These are phyloP conservation scores for Primulina tabacum DNA, from an alignment of 257 asterid genomes.

Conservation along the genomic window DNA sequence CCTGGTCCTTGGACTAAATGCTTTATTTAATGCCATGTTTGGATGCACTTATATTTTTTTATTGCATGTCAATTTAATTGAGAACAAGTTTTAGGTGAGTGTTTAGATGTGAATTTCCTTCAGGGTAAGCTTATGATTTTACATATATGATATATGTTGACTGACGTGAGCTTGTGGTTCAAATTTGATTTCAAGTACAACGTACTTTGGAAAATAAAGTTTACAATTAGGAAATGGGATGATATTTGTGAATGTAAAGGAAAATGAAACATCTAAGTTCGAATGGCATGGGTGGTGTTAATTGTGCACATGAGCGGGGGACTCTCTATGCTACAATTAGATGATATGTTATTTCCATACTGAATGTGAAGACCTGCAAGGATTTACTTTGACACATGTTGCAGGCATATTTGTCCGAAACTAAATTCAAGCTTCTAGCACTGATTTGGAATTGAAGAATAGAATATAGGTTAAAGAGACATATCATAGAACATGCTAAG, in stretches of 20 bases:
- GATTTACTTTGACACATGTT: neutral
- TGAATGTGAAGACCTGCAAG: neutral
- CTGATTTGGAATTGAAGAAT: neutral
- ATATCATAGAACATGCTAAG: neutral
- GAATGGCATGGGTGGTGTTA: neutral
- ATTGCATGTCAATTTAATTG: neutral
- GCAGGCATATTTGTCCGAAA: neutral
- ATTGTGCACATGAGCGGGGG: neutral
- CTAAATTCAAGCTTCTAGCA: neutral
- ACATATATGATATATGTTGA: too few species aligned
- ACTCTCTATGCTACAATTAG: neutral
- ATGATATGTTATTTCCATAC: neutral
- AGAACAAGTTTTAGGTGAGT: neutral
- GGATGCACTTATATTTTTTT: neutral
- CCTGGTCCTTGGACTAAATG: neutral
- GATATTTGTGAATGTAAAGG: neutral
- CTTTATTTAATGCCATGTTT: conserved; percentile 5
- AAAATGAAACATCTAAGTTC: neutral
- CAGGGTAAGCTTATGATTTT: neutral
- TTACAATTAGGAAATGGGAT: neutral
- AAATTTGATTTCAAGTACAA: too few species aligned
- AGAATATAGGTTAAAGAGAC: neutral
- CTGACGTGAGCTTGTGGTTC: neutral
- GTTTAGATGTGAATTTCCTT: neutral
- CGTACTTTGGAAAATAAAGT: neutral